Evolutionary conservation across 2,329 filamentous ascomycete genomes (phyloP).

Genomic region (Trichoderma atrobrunneum): DNA sequence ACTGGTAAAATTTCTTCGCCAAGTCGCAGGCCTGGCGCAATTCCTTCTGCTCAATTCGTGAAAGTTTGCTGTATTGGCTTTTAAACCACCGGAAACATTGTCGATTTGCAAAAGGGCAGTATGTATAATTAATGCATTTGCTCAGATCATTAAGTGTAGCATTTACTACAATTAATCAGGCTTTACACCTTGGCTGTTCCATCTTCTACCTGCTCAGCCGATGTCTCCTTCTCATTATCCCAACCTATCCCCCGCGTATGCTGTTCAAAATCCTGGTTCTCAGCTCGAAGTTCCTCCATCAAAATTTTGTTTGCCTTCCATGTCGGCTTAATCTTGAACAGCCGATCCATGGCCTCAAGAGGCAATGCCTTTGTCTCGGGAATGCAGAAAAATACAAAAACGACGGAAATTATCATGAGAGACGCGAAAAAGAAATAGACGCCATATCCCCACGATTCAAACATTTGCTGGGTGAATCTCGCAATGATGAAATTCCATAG

Average conservation of each 20-base stretch:
- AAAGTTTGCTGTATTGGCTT: background rate
- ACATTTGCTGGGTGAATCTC: slow-evolving; percentile 40
- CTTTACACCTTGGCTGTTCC: background rate
- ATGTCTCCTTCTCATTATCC: slow-evolving; percentile 7
- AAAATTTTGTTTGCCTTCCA: slow-evolving; percentile 7
- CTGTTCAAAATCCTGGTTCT: slow-evolving; percentile 1
- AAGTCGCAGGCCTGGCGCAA: background rate
- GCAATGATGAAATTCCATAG: slow-evolving; percentile 19
- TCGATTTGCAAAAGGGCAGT: background rate
- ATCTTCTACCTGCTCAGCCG: slow-evolving; percentile 6
- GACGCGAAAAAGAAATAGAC: slow-evolving; percentile 57
- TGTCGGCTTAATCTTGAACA: slow-evolving; percentile 8
- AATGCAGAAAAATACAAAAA: slow-evolving; percentile 50
- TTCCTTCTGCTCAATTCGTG: background rate
- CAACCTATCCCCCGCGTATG: background rate
- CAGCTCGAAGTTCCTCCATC: slow-evolving; percentile 2
- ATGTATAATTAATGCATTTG: background rate
- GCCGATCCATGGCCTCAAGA: slow-evolving; percentile 41
- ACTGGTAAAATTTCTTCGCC: background rate
- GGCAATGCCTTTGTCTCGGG: slow-evolving; percentile 55
- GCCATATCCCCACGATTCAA: slow-evolving; percentile 41
- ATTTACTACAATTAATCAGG: background rate
- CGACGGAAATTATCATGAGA: slow-evolving; percentile 44
- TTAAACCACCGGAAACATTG: background rate
- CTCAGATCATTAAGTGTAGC: background rate